Percentiles rank a stretch among this genome's conserved stretches.
Evolutionary conservation across 495 filamentous ascomycete genomes (phyloP).

Genomic region (Penicillium paxilli): DNA sequence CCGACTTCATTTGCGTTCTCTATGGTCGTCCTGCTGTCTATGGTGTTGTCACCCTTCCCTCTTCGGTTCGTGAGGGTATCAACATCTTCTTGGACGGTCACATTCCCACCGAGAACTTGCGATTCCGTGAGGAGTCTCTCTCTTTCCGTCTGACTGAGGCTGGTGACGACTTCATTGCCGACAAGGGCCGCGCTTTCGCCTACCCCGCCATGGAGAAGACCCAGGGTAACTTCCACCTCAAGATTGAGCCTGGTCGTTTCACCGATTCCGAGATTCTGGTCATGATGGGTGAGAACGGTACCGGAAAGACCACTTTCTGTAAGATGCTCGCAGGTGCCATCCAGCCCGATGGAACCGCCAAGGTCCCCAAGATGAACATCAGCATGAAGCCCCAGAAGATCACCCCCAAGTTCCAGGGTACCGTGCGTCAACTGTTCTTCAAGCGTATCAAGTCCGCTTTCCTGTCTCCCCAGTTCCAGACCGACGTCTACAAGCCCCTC

Average conservation of each 20-base stretch:
- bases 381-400: slow-evolving; percentile 99
- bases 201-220: slow-evolving; percentile 96
- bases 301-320: slow-evolving; percentile 97
- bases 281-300: slow-evolving; percentile 99
- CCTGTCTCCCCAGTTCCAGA: slow-evolving; percentile 96
- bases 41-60: slow-evolving; percentile 95
- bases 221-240: slow-evolving; percentile 83
- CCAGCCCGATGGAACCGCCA: slow-evolving; percentile 76
- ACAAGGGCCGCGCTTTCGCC: slow-evolving; percentile 78
- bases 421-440: slow-evolving; percentile 92
- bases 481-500: slow-evolving; percentile 97
- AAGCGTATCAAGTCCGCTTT: slow-evolving; percentile 98
- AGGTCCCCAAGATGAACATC: slow-evolving; percentile 90
- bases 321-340: slow-evolving; percentile 88
- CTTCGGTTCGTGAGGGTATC: slow-evolving; percentile 97
- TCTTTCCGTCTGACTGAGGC: slow-evolving; percentile 95
- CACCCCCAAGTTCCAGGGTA: slow-evolving; percentile 94
- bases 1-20: slow-evolving; percentile 95
- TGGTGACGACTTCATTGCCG: slow-evolving; percentile 83
- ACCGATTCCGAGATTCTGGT: slow-evolving; percentile 98
- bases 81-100: slow-evolving; percentile 99
- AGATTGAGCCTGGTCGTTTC: slow-evolving; percentile 78
- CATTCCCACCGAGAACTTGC: slow-evolving; percentile 96
- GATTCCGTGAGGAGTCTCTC: slow-evolving; percentile 95
- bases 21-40: slow-evolving; percentile 95